These are phyloP conservation scores for Salix exigua DNA, from an alignment of 345 rosid genomes.

Conservation along the genomic window DNA sequence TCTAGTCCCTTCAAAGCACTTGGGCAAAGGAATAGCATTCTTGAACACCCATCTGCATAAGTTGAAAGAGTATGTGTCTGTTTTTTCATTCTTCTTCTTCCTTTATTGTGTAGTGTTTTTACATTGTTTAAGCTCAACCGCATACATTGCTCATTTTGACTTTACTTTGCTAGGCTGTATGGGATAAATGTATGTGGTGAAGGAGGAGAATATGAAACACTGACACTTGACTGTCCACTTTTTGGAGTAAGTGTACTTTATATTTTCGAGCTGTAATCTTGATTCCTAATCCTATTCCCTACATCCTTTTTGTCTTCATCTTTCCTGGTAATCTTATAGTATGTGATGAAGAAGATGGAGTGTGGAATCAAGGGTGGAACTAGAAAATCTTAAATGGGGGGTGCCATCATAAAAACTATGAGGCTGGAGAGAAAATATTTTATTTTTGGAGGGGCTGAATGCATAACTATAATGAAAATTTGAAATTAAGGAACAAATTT, in stretches of 20 bases:
- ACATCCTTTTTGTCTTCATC: not conserved
- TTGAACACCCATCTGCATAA: constrained; percentile 68
- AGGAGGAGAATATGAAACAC: constrained; percentile 95
- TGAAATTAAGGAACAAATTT: too few relatives aligned
- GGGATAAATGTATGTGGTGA: constrained; percentile 96
- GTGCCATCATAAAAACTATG: too few relatives aligned
- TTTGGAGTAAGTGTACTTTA: constrained; percentile 53
- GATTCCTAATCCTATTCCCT: not conserved
- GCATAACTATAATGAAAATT: too few relatives aligned
- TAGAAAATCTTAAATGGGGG: too few relatives aligned
- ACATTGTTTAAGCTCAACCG: not conserved
- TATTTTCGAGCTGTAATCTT: constrained; percentile 3
- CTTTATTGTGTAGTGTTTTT: not conserved
- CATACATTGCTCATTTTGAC: constrained; percentile 7
- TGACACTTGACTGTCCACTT: constrained; percentile 95
- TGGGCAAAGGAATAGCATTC: constrained; percentile 76
- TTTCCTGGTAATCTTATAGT: not conserved
- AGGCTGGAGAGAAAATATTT: too few relatives aligned
- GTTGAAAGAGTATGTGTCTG: constrained; percentile 70
- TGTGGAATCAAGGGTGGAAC: not conserved
- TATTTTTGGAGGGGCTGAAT: too few relatives aligned
- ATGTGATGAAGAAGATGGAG: not conserved
- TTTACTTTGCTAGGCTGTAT: constrained; percentile 50
- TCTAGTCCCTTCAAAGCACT: constrained; percentile 78
- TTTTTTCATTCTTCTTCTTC: not conserved